Evolutionary conservation across 768 basidiomycete species (phyloP).

Genomic region (Cyathus striatus): DNA sequence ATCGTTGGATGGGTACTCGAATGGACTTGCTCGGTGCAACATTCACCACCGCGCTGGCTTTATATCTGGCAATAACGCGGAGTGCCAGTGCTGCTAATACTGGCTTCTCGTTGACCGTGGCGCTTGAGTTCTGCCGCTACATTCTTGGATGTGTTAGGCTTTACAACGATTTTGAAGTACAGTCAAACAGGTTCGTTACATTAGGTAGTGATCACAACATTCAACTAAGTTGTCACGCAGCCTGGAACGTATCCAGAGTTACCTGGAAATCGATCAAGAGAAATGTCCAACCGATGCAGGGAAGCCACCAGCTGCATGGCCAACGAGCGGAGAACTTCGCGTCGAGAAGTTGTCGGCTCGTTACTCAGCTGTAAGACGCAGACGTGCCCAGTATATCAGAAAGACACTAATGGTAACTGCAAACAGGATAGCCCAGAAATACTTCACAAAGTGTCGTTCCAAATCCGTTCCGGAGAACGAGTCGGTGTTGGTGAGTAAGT

Average conservation of each 20-base stretch:
- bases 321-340: conserved; percentile 44
- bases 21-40: conserved; percentile 50
- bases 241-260: conserved; percentile 11
- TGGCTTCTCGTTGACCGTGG: conserved; percentile 57
- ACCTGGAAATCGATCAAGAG: conserved; percentile 12
- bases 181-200: conserved; percentile 32
- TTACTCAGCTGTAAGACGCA: conserved; percentile 34
- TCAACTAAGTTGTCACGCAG: conserved; percentile 17
- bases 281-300: conserved; percentile 17
- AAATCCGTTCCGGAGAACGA: conserved; percentile 45
- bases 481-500: conserved; percentile 40
- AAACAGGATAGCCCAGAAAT: conserved; percentile 40
- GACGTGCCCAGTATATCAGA: not conserved
- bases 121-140: conserved; percentile 52
- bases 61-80: conserved; percentile 46
- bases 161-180: conserved; percentile 42
- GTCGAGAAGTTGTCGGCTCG: conserved; percentile 47
- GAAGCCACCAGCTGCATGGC: conserved; percentile 59
- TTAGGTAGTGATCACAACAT: not conserved
- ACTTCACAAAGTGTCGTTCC: conserved; percentile 41
- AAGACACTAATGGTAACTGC: not conserved
- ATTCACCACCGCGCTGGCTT: conserved; percentile 50
- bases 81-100: conserved; percentile 29
- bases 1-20: conserved; percentile 44
- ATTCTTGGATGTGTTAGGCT: conserved; percentile 47